phyloP scores from a whole-genome alignment of 2,329 filamentous ascomycete species.

The Lomentospora prolificans region DNA sequence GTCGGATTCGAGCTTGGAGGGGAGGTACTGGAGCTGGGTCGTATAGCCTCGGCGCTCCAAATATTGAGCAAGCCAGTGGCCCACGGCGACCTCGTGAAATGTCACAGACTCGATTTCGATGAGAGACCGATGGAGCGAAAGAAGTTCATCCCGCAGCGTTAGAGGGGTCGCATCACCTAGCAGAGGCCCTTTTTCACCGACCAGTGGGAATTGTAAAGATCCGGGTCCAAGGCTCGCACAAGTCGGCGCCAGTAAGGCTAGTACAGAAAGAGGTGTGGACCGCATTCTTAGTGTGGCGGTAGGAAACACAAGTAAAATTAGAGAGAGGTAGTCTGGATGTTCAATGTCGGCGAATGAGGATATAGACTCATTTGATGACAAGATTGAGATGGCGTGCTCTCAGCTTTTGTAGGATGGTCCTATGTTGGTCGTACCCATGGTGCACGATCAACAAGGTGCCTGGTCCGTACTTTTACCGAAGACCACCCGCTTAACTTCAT shows the following conservation, averaged over 20 bases:
- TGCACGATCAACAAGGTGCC: too few species aligned
- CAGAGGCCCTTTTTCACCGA: not conserved
- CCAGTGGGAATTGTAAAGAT: not conserved
- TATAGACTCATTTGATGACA: too few species aligned
- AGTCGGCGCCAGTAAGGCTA: not conserved
- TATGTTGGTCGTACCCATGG: too few species aligned
- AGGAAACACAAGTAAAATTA: too few species aligned
- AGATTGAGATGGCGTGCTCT: too few species aligned
- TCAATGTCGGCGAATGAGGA: too few species aligned
- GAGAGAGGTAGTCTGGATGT: too few species aligned
- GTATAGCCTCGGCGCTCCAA: conserved; percentile 40
- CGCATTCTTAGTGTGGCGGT: not conserved
- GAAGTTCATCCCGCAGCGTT: conserved; percentile 40
- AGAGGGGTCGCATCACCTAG: conserved; percentile 13
- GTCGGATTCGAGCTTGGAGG: conserved; percentile 18
- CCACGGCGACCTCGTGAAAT: conserved; percentile 58
- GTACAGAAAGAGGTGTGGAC: not conserved
- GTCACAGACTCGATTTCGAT: conserved; percentile 64
- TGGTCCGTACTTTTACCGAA: too few species aligned
- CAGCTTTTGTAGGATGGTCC: too few species aligned
- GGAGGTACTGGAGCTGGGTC: conserved; percentile 31
- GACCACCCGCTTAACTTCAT: too few species aligned
- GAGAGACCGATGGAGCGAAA: conserved; percentile 67
- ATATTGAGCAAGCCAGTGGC: conserved; percentile 57
- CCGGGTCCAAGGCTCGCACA: not conserved